phyloP scores from a whole-genome alignment of 768 basidiomycete genomes.

The Pholiota molesta region DNA sequence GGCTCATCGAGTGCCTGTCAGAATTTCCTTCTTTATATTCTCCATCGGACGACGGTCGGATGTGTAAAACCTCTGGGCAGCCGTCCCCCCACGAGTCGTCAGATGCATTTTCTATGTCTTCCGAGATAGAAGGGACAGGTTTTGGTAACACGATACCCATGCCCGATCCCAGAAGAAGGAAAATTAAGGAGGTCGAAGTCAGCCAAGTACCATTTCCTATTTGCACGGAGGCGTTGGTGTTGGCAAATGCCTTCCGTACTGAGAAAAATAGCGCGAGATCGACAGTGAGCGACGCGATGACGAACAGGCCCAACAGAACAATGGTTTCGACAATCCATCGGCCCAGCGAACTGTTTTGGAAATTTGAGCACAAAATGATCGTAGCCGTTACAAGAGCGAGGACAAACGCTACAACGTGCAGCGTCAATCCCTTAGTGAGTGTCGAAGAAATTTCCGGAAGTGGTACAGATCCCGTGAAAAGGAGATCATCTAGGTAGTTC shows the following conservation, averaged over 20 bases:
- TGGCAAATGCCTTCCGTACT: background rate
- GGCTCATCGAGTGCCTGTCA: background rate
- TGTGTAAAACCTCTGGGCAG: background rate
- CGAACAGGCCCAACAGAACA: background rate
- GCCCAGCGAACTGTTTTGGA: background rate
- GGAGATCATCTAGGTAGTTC: background rate
- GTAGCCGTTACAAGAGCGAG: constrained; percentile 1
- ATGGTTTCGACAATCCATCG: background rate
- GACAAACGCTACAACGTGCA: constrained; percentile 8
- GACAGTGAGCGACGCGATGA: background rate
- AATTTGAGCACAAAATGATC: constrained; percentile 1
- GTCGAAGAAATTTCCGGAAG: background rate
- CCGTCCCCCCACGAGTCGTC: background rate
- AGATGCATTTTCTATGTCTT: background rate
- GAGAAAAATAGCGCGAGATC: background rate
- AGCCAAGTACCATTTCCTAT: constrained; percentile 13
- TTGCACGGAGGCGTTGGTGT: background rate
- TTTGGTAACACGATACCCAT: background rate
- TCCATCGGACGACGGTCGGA: background rate
- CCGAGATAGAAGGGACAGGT: background rate
- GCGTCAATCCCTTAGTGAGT: background rate
- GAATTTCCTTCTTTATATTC: background rate
- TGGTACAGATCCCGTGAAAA: background rate
- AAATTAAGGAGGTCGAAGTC: constrained; percentile 6
- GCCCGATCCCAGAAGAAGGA: background rate